phyloP scores from a whole-genome alignment of 805 yeast genomes.

The Candida rishiriensis region DNA sequence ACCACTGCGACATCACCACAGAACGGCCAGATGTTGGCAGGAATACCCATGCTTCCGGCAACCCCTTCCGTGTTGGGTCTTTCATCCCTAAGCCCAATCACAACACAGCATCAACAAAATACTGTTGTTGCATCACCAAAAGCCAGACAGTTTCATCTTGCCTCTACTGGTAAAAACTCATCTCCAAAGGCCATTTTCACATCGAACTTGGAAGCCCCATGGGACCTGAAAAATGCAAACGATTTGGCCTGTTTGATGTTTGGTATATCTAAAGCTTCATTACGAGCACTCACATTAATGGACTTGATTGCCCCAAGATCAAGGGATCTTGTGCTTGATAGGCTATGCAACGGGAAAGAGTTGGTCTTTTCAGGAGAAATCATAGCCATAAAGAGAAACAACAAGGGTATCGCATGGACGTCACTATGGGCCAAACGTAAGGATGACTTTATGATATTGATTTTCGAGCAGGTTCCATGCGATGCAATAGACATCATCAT shows the following conservation, averaged over 20 bases:
- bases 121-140: constrained; percentile 2
- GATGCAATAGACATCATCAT: constrained; percentile 58
- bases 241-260: constrained; percentile 85
- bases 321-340: constrained; percentile 60
- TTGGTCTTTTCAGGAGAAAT: constrained; percentile 79
- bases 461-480: constrained; percentile 80
- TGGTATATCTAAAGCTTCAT: constrained; percentile 66
- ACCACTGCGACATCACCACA: constrained; percentile 4
- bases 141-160: constrained; percentile 45
- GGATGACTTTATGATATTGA: constrained; percentile 68
- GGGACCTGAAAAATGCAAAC: constrained; percentile 79
- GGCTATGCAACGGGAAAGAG: constrained; percentile 40
- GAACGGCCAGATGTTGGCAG: constrained; percentile 15
- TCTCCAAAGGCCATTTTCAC: constrained; percentile 85
- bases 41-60: constrained; percentile 20
- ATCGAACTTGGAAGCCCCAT: constrained; percentile 67
- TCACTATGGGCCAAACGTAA: constrained; percentile 86
- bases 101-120: constrained; percentile 16
- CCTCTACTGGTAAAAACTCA: constrained; percentile 62
- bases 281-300: constrained; percentile 60
- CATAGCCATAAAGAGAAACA: constrained; percentile 70
- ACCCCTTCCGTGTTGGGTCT: constrained; percentile 25
- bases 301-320: constrained; percentile 78
- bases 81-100: constrained; percentile 11
- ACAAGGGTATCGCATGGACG: constrained; percentile 70